phyloP scores from a whole-genome alignment of 768 basidiomycete species.

The Guyanaporus albipodus region DNA sequence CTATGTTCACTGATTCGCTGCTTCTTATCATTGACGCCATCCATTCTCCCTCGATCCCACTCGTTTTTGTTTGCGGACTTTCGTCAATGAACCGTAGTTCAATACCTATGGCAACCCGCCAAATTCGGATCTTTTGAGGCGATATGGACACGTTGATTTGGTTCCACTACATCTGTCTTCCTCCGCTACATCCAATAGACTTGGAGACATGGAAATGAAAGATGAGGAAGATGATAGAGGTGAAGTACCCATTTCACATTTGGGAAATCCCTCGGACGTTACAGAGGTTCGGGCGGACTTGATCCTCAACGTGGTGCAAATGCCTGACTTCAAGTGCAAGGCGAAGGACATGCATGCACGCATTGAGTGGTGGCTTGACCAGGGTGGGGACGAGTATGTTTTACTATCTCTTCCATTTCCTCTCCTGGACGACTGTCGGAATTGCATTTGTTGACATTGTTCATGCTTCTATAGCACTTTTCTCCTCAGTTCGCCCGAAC shows the following conservation, averaged over 20 bases:
- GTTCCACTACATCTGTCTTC: slow-evolving; percentile 47
- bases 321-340: slow-evolving; percentile 10
- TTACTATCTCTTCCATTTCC: not conserved
- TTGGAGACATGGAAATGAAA: slow-evolving; percentile 13
- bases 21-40: not conserved
- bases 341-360: slow-evolving; percentile 30
- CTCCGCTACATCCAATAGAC: not conserved
- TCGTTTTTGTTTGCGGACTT: too few species aligned
- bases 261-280: slow-evolving; percentile 77
- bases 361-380: slow-evolving; percentile 93
- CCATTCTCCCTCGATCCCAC: too few species aligned
- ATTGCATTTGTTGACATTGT: too few species aligned
- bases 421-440: not conserved
- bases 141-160: slow-evolving; percentile 90
- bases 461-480: slow-evolving; percentile 6
- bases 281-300: slow-evolving; percentile 74
- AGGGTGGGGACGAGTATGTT: slow-evolving; percentile 83
- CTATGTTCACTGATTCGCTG: not conserved
- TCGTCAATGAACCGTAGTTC: too few species aligned
- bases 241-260: slow-evolving; percentile 5
- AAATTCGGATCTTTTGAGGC: slow-evolving; percentile 88
- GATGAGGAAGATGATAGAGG: slow-evolving; percentile 14
- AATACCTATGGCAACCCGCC: slow-evolving; percentile 95
- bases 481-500: slow-evolving; percentile 5
- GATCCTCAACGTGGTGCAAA: slow-evolving; percentile 42